Evolutionary conservation across 2,329 filamentous ascomycete genomes (phyloP).

Genomic region (Fusarium sp.): DNA sequence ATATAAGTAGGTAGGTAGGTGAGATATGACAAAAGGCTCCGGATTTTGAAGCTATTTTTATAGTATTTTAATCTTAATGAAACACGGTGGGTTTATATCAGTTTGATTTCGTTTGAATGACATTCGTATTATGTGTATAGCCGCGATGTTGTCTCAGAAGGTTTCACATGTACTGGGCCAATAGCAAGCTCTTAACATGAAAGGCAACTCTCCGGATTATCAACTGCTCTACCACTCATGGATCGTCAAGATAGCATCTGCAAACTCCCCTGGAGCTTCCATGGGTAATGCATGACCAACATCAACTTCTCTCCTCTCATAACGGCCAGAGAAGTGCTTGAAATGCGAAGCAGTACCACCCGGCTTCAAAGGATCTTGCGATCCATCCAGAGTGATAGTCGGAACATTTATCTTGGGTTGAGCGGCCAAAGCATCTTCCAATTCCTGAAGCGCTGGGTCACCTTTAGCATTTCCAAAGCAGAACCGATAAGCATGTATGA

Average conservation of each 20-base stretch:
- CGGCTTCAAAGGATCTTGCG: slow-evolving; percentile 5
- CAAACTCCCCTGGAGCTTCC: slow-evolving; percentile 11
- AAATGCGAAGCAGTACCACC: slow-evolving; percentile 12
- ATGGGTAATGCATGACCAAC: slow-evolving; percentile 23
- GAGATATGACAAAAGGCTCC: too few relatives aligned
- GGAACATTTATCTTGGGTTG: slow-evolving; percentile 12
- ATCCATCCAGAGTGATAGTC: not conserved
- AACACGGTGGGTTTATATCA: too few relatives aligned
- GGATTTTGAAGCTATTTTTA: too few relatives aligned
- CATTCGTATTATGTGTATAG: too few relatives aligned
- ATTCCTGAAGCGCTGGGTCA: not conserved
- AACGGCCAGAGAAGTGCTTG: not conserved
- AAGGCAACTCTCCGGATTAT: not conserved
- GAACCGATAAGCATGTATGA: slow-evolving; percentile 23
- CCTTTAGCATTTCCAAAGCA: slow-evolving; percentile 10
- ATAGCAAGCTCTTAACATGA: too few relatives aligned
- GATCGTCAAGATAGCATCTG: not conserved
- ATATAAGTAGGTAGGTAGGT: too few relatives aligned
- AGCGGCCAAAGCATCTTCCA: slow-evolving; percentile 5
- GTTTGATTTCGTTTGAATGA: too few relatives aligned
- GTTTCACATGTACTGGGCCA: too few relatives aligned
- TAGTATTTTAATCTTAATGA: too few relatives aligned
- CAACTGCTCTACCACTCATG: not conserved
- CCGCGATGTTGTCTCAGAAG: too few relatives aligned
- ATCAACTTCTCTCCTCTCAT: slow-evolving; percentile 8